phyloP scores from a whole-genome alignment of 768 basidiomycete genomes.

The Mycena amicta region DNA sequence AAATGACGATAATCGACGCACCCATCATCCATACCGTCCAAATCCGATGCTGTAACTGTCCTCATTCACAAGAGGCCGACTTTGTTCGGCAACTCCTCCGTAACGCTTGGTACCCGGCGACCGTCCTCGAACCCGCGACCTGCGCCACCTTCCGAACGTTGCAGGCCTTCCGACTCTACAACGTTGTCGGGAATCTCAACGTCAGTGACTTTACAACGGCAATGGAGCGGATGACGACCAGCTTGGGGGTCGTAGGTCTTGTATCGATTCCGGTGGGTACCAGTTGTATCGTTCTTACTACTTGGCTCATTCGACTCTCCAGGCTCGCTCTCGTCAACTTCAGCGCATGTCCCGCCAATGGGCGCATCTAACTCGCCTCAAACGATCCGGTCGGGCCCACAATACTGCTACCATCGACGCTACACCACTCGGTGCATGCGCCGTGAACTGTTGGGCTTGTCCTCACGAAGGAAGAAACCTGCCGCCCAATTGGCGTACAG shows the following conservation, averaged over 20 bases:
- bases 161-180: slow-evolving; percentile 17
- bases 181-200: slow-evolving; percentile 12
- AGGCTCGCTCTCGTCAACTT: slow-evolving; percentile 15
- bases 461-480: slow-evolving; percentile 21
- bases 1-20: slow-evolving; percentile 13
- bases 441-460: slow-evolving; percentile 26
- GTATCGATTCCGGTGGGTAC: slow-evolving; percentile 5
- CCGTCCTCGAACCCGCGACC: slow-evolving; percentile 8
- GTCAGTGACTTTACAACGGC: background rate
- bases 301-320: background rate
- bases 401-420: slow-evolving; percentile 5
- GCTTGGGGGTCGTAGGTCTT: background rate
- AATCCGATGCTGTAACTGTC: slow-evolving; percentile 15
- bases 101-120: slow-evolving; percentile 14
- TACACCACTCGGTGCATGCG: slow-evolving; percentile 8
- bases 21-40: slow-evolving; percentile 8
- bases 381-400: slow-evolving; percentile 5
- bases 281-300: background rate
- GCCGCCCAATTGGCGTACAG: slow-evolving; percentile 17
- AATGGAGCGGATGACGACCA: slow-evolving; percentile 3
- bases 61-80: background rate
- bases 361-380: slow-evolving; percentile 1
- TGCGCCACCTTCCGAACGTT: slow-evolving; percentile 8
- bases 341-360: slow-evolving; percentile 8
- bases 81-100: slow-evolving; percentile 7